These are phyloP conservation scores for Sclerotinia nivalis DNA, from an alignment of 2,329 filamentous ascomycete genomes.

Conservation along the genomic window DNA sequence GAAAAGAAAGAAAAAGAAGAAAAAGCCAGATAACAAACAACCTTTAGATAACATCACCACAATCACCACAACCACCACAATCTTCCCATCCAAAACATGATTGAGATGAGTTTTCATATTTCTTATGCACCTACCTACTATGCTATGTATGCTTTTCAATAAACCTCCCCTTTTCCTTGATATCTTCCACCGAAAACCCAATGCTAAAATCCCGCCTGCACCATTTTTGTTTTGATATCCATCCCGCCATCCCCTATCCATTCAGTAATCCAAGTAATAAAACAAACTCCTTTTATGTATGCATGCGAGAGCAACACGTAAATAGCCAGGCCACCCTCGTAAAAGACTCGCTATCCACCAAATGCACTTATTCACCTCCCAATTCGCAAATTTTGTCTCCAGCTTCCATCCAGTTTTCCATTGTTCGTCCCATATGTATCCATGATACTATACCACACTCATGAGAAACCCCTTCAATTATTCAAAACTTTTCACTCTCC, in stretches of 20 bases:
- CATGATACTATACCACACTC: not conserved
- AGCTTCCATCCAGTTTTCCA: too few species aligned
- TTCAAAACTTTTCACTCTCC: not conserved
- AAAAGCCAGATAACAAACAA: too few species aligned
- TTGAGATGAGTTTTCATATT: too few species aligned
- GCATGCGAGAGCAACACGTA: not conserved
- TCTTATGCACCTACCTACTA: too few species aligned
- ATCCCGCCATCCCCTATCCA: not conserved
- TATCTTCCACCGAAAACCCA: not conserved
- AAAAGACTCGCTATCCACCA: not conserved
- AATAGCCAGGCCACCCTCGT: not conserved
- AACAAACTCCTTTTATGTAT: constrained; percentile 2
- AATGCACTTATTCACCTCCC: too few species aligned
- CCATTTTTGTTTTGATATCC: not conserved
- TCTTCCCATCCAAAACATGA: too few species aligned
- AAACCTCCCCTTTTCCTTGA: too few species aligned
- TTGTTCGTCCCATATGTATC: not conserved
- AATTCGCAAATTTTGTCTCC: too few species aligned
- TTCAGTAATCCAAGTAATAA: not conserved
- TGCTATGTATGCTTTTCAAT: too few species aligned
- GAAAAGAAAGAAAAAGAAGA: too few species aligned
- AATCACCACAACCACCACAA: too few species aligned
- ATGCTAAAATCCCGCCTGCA: not conserved
- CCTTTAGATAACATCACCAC: too few species aligned
- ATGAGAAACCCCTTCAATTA: not conserved